Evolutionary conservation across 345 rosid genomes (phyloP).

Genomic region (Conringia planisiliqua): DNA sequence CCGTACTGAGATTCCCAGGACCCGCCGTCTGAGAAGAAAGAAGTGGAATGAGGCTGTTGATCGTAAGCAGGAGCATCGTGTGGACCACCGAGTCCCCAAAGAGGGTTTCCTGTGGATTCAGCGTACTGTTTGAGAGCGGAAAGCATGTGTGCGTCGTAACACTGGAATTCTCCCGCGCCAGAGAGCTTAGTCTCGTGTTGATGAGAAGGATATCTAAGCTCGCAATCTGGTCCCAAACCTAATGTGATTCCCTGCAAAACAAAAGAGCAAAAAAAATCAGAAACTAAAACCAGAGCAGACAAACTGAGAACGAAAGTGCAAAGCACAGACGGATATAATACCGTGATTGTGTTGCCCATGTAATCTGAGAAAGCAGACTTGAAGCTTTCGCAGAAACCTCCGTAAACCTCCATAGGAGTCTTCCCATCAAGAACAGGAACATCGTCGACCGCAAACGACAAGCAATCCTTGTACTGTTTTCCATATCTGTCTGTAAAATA

Average conservation of each 20-base stretch:
- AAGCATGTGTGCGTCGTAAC: conserved; percentile 82
- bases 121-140: conserved; percentile 60
- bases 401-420: conserved; percentile 71
- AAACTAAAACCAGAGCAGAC: not conserved
- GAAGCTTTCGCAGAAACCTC: conserved; percentile 74
- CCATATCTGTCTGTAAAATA: conserved; percentile 63
- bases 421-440: conserved; percentile 70
- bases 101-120: conserved; percentile 64
- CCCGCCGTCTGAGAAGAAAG: conserved; percentile 77
- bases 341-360: conserved; percentile 72
- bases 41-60: conserved; percentile 43
- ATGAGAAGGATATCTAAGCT: conserved; percentile 79
- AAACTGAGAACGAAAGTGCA: not conserved
- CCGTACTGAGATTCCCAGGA: conserved; percentile 90
- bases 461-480: conserved; percentile 48
- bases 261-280: conserved; percentile 2
- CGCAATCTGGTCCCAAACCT: conserved; percentile 88
- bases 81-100: conserved; percentile 94
- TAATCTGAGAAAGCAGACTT: conserved; percentile 59
- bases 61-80: conserved; percentile 73
- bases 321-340: conserved; percentile 7
- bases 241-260: conserved; percentile 69
- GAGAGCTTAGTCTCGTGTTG: conserved; percentile 27
- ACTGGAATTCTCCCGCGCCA: conserved; percentile 78
- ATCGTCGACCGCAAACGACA: conserved; percentile 77